These are phyloP conservation scores for Albatrellus ellisii DNA, from an alignment of 768 basidiomycete genomes.

Conservation along the genomic window DNA sequence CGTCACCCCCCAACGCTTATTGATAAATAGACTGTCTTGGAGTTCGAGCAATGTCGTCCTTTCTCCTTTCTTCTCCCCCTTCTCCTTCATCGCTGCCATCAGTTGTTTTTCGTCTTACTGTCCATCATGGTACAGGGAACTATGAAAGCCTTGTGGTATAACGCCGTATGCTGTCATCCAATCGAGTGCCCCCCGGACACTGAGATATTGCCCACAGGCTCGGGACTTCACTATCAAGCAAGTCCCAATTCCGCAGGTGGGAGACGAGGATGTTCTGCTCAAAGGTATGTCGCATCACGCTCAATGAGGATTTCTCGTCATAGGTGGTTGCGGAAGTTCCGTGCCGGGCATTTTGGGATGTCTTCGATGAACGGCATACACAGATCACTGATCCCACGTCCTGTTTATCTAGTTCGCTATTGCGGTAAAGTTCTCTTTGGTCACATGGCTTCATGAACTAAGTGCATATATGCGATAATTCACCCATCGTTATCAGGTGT, in stretches of 20 bases:
- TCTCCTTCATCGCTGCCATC: too few species aligned
- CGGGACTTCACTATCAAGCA: neutral
- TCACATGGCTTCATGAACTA: neutral
- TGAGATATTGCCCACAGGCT: neutral
- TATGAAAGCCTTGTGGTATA: neutral
- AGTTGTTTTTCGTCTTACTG: neutral
- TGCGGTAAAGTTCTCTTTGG: neutral
- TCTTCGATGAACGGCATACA: too few species aligned
- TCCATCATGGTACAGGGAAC: neutral
- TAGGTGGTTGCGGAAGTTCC: too few species aligned
- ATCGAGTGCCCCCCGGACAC: neutral
- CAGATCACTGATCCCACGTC: neutral
- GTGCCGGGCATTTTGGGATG: too few species aligned
- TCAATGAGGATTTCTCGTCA: neutral
- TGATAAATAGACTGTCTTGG: too few species aligned
- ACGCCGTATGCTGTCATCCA: neutral
- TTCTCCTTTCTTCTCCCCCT: too few species aligned
- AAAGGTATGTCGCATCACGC: neutral
- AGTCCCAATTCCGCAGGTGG: neutral
- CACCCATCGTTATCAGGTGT: constrained; percentile 29
- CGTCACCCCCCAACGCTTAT: too few species aligned
- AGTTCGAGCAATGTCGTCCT: too few species aligned
- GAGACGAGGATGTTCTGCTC: neutral
- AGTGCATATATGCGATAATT: neutral
- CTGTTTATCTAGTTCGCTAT: neutral